phyloP scores from a whole-genome alignment of 306 rosid species.

The Lithocarpus polystachyus region DNA sequence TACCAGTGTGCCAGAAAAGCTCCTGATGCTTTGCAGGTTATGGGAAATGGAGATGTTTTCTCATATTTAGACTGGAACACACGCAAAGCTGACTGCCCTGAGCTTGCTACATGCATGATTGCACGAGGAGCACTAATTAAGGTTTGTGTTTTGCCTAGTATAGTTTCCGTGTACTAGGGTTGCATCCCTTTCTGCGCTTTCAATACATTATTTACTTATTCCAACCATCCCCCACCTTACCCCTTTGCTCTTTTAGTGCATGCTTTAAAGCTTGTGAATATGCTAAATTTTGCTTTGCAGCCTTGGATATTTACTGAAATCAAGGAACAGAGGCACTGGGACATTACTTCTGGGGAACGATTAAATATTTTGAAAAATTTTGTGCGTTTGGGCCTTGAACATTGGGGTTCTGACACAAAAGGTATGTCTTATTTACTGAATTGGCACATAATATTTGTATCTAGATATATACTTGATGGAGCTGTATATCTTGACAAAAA shows the following conservation, averaged over 20 bases:
- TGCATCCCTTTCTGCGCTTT: no score
- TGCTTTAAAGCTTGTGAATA: conserved; percentile 4
- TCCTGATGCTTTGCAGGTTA: conserved; percentile 60
- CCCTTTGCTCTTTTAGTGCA: background rate
- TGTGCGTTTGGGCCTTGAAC: conserved; percentile 80
- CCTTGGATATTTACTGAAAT: conserved; percentile 96
- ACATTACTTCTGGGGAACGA: conserved; percentile 87
- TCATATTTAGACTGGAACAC: conserved; percentile 80
- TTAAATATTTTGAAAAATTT: conserved; percentile 71
- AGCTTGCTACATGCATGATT: conserved; percentile 80
- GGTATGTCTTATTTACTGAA: conserved; percentile 37
- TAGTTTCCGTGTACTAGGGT: no score
- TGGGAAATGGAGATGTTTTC: conserved; percentile 84
- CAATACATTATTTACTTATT: no score
- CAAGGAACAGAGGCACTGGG: conserved; percentile 96
- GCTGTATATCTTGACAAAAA: background rate
- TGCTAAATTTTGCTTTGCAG: conserved; percentile 44
- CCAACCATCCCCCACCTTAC: background rate
- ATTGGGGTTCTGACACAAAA: conserved; percentile 96
- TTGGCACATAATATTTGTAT: background rate
- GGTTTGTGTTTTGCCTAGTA: conserved; percentile 37
- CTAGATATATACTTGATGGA: background rate
- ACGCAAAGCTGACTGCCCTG: conserved; percentile 66
- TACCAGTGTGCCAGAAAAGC: conserved; percentile 69
- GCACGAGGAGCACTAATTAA: conserved; percentile 90